A percentile compares a stretch with the other conserved stretches of the same genome.
Evolutionary conservation across 768 basidiomycete species (phyloP).

Genomic region (Auriscalpium microsporum): DNA sequence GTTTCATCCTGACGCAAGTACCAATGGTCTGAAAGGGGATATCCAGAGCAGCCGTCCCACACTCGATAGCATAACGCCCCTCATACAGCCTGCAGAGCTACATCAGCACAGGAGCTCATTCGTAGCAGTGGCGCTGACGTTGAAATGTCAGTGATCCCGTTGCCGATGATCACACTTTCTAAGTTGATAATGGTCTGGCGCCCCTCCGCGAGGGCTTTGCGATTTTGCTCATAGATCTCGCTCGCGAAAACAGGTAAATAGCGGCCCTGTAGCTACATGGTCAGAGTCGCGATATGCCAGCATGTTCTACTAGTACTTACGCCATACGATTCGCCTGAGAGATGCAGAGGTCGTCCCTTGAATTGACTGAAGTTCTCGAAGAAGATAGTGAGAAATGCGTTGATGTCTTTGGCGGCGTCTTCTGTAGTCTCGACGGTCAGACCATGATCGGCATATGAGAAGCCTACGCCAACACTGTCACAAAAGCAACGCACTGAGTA

Average conservation of each 20-base stretch:
- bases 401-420: slow-evolving; percentile 68
- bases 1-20: slow-evolving; percentile 51
- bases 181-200: slow-evolving; percentile 56
- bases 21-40: slow-evolving; percentile 38
- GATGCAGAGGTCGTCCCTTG: slow-evolving; percentile 56
- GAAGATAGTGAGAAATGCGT: slow-evolving; percentile 71
- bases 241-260: slow-evolving; percentile 71
- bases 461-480: slow-evolving; percentile 59
- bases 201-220: slow-evolving; percentile 38
- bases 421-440: slow-evolving; percentile 69
- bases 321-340: slow-evolving; percentile 69
- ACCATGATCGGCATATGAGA: slow-evolving; percentile 62
- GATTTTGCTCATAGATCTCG: slow-evolving; percentile 69
- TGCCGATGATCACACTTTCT: slow-evolving; percentile 66
- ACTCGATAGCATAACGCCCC: slow-evolving; percentile 41
- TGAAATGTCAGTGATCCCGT: slow-evolving; percentile 52
- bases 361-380: slow-evolving; percentile 74
- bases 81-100: slow-evolving; percentile 25
- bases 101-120: not conserved
- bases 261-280: slow-evolving; percentile 37
- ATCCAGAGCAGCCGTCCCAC: slow-evolving; percentile 41
- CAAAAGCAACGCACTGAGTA: not conserved
- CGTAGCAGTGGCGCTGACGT: slow-evolving; percentile 26
- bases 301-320: slow-evolving; percentile 29
- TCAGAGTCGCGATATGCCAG: not conserved